Evolutionary conservation across 352 stramenopile species (phyloP).

Genomic region (Chrysophaeum taylorii): DNA sequence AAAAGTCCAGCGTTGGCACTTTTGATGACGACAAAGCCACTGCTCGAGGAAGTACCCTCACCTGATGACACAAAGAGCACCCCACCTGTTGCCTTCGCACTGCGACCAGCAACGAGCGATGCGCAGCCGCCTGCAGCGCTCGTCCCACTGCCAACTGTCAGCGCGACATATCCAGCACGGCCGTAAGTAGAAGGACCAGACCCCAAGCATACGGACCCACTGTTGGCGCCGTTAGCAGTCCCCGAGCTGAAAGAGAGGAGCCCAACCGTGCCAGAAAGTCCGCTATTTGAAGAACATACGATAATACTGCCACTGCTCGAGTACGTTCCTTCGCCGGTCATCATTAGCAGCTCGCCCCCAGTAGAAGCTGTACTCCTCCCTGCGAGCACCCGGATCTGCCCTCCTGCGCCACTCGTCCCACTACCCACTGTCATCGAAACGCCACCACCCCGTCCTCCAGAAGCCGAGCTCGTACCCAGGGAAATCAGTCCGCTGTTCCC

Average conservation of each 20-base stretch:
- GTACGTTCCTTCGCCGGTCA: conserved; percentile 35
- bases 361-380: neutral
- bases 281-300: conserved; percentile 9
- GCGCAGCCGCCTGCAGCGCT: neutral
- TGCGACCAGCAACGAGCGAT: neutral
- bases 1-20: conserved; percentile 17
- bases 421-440: conserved; percentile 49
- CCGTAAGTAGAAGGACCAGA: conserved; percentile 18
- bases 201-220: conserved; percentile 19
- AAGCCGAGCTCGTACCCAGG: conserved; percentile 50
- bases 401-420: conserved; percentile 32
- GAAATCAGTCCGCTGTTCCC: conserved; percentile 57
- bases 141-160: conserved; percentile 25
- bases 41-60: conserved; percentile 21
- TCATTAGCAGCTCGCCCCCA: conserved; percentile 12
- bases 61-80: neutral
- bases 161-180: conserved; percentile 16
- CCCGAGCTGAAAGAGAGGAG: conserved; percentile 27
- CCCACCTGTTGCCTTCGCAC: conserved; percentile 1
- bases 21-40: conserved; percentile 21
- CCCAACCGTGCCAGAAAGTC: conserved; percentile 16
- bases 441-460: conserved; percentile 50
- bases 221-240: conserved; percentile 24
- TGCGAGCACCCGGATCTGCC: conserved; percentile 37
- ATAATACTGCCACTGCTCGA: conserved; percentile 18